Conservation (phyloP, 257 asterid species). For the Nicotiana benthamiana region DNA sequence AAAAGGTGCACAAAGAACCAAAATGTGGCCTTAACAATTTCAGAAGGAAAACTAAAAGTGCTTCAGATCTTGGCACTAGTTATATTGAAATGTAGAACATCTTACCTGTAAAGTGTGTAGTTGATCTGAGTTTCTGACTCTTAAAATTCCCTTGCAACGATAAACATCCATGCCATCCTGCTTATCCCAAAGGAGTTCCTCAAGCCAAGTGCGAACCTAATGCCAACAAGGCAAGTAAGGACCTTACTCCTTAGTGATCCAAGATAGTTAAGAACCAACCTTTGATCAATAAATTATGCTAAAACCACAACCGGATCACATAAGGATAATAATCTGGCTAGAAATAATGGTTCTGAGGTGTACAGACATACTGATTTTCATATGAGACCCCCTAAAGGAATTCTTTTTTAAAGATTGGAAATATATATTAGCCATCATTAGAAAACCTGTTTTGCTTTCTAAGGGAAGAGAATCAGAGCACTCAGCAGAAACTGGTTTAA, state of each 20-base stretch:
- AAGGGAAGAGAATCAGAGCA: background rate
- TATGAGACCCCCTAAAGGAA: background rate
- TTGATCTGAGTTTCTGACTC: constrained; percentile 51
- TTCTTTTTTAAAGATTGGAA: too few species aligned
- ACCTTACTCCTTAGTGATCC: background rate
- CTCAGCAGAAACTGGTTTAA: background rate
- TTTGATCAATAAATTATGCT: background rate
- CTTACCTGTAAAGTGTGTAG: constrained; percentile 78
- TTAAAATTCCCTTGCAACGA: constrained; percentile 86
- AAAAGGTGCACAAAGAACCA: too few species aligned
- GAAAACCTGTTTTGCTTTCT: background rate
- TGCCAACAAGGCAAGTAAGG: background rate
- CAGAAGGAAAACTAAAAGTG: too few species aligned
- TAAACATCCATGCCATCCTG: constrained; percentile 86
- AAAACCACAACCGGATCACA: background rate
- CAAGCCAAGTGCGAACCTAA: constrained; percentile 72
- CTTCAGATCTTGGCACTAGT: background rate
- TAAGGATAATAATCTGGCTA: background rate
- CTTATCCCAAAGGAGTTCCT: constrained; percentile 92
- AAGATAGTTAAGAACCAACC: background rate
- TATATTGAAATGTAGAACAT: background rate
- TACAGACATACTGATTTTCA: background rate
- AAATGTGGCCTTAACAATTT: too few species aligned
- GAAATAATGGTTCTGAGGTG: background rate
- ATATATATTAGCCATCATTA: background rate